These are phyloP conservation scores for Castanea mollissima DNA, from an alignment of 306 rosid species.

Conservation along the genomic window DNA sequence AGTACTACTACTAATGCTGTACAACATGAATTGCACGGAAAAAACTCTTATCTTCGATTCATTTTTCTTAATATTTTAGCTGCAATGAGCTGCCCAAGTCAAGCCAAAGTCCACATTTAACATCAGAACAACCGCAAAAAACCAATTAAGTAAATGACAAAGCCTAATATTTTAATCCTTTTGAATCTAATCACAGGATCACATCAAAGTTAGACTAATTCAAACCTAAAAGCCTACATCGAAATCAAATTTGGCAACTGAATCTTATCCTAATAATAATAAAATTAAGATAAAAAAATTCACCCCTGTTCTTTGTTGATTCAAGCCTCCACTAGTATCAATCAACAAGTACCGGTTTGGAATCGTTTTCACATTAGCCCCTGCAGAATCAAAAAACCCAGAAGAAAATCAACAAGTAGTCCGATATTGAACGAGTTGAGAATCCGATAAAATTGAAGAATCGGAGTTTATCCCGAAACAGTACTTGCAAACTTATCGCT, in stretches of 20 bases:
- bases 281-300: neutral
- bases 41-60: neutral
- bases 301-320: constrained; percentile 99
- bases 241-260: no score
- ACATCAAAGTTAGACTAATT: no score
- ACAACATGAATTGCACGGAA: neutral
- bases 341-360: constrained; percentile 67
- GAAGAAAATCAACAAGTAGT: no score
- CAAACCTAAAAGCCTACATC: no score
- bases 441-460: no score
- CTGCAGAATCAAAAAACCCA: constrained; percentile 36
- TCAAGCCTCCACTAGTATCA: constrained; percentile 86
- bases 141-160: no score
- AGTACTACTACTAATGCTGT: neutral
- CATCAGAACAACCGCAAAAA: neutral
- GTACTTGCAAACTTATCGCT: constrained; percentile 53
- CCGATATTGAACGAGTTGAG: no score
- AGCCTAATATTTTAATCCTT: no score
- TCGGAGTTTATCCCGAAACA: no score
- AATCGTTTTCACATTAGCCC: constrained; percentile 60
- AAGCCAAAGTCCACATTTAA: neutral
- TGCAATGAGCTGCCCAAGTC: neutral
- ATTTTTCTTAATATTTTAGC: neutral
- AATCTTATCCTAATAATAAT: neutral
- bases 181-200: no score